A percentile compares a stretch with the other conserved stretches of the same genome.
Evolutionary conservation across 2,329 filamentous ascomycete genomes (phyloP).

Genomic region (Taxawa tesnikishii): DNA sequence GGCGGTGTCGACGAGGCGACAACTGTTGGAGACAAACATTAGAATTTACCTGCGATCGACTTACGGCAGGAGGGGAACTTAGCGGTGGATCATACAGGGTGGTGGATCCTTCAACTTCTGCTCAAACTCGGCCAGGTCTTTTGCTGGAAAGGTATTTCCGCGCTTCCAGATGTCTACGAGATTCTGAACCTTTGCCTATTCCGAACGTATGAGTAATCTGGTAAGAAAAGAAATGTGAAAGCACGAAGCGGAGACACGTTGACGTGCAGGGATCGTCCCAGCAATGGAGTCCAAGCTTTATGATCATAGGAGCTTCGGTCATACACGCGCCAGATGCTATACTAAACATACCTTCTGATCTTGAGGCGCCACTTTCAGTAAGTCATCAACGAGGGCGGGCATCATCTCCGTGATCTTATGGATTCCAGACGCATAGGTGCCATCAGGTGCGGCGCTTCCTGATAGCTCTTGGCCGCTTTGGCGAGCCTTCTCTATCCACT

Average conservation of each 20-base stretch:
- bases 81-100: constrained; percentile 47
- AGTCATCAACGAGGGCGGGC: constrained; percentile 89
- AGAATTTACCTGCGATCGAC: no score
- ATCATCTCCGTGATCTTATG: constrained; percentile 94
- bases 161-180: constrained; percentile 97
- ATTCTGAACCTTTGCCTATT: constrained; percentile 89
- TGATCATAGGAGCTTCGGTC: no score
- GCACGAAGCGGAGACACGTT: no score
- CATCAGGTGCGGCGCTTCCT: constrained; percentile 70
- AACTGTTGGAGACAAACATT: constrained; percentile 2
- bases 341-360: constrained; percentile 86
- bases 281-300: no score
- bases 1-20: constrained; percentile 16
- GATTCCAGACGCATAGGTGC: constrained; percentile 88
- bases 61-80: constrained; percentile 1
- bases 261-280: no score
- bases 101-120: constrained; percentile 56
- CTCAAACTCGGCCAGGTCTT: constrained; percentile 74
- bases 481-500: constrained; percentile 95
- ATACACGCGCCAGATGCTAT: no score
- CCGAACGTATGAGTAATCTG: constrained; percentile 14
- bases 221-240: background rate
- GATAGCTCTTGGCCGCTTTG: constrained; percentile 64
- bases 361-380: constrained; percentile 73
- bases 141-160: constrained; percentile 73